Evolutionary conservation across 768 basidiomycete genomes (phyloP), one percentile per base, ranked within the genome.

Genomic region (Boletus edulis): DNA sequence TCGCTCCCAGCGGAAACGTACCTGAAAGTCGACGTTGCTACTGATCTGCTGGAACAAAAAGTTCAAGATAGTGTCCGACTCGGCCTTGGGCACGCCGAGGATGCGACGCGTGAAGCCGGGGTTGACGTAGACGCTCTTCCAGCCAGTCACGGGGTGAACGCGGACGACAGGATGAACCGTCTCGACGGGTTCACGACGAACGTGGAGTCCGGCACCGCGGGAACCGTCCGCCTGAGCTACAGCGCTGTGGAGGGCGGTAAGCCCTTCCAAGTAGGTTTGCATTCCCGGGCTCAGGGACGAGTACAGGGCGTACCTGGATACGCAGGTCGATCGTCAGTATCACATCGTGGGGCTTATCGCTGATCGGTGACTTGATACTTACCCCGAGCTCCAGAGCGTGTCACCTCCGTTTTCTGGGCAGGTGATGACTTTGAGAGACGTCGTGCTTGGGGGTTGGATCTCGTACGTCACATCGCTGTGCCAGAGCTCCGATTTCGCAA

Each of bases 381-480:
- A 84, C 85, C 88, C 89, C 10, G 88, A 90, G 67, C 81, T 85
- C 86, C 87, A 91, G 9, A 90, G 76, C 1, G 89, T 92, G 62
- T 93, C 90, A 20, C 89, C 89, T 18, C 90, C 90, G 37, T 78
- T 74, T 55, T 84, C 83, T 0, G 88, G 90, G 4, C 80, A 78
- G 17, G 85, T 83, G 66, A 90, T 76, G 45, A 92, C 68, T 63
- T 89, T 86, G 35, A 94, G 76, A 10, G 89, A 90, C 13, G 91
- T 92, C 32, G 83, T 77, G 61, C 86, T 80, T 2, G 91, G 91
- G n/a, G 88, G 89, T 62, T 90, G 89, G 14, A 87, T 63, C 69
- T 94, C 91, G 72, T 91, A 94, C 5, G 87, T 56, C 54, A 88
- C 89, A 68, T 94, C 92, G 3, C 85, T 83, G 71, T 92, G 90